These are phyloP conservation scores for Rhynchosporium agropyri DNA, from an alignment of 2,329 filamentous ascomycete species.

Conservation along the genomic window DNA sequence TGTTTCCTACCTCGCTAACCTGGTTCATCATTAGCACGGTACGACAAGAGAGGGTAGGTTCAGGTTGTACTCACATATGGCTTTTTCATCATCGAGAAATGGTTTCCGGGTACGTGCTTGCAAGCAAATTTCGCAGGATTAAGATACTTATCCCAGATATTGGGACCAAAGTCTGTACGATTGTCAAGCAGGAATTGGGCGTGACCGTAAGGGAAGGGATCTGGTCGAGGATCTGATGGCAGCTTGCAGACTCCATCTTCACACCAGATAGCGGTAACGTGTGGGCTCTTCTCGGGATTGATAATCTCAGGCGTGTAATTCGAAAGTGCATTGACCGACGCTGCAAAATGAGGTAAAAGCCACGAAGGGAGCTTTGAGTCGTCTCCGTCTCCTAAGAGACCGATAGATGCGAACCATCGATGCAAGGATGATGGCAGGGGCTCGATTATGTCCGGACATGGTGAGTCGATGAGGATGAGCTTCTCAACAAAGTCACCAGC, in stretches of 20 bases:
- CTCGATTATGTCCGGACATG: constrained; percentile 68
- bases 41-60: neutral
- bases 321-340: constrained; percentile 68
- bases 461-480: constrained; percentile 67
- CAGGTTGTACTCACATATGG: constrained; percentile 46
- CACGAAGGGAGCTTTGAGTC: constrained; percentile 68
- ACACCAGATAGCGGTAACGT: constrained; percentile 70
- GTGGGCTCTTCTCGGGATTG: constrained; percentile 59
- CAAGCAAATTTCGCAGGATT: constrained; percentile 63
- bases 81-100: constrained; percentile 78
- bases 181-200: constrained; percentile 74
- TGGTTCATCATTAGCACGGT: constrained; percentile 12
- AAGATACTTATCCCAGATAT: constrained; percentile 69
- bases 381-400: constrained; percentile 66
- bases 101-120: constrained; percentile 70
- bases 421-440: constrained; percentile 56
- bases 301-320: constrained; percentile 69
- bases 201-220: constrained; percentile 60
- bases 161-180: constrained; percentile 69
- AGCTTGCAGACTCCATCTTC: constrained; percentile 72
- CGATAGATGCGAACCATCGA: constrained; percentile 71
- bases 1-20: constrained; percentile 15
- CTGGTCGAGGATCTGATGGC: constrained; percentile 65
- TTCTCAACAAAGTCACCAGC: constrained; percentile 60
- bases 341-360: constrained; percentile 73